phyloP scores from a whole-genome alignment of 805 yeast species.

The Tetrapisispora fleetii region DNA sequence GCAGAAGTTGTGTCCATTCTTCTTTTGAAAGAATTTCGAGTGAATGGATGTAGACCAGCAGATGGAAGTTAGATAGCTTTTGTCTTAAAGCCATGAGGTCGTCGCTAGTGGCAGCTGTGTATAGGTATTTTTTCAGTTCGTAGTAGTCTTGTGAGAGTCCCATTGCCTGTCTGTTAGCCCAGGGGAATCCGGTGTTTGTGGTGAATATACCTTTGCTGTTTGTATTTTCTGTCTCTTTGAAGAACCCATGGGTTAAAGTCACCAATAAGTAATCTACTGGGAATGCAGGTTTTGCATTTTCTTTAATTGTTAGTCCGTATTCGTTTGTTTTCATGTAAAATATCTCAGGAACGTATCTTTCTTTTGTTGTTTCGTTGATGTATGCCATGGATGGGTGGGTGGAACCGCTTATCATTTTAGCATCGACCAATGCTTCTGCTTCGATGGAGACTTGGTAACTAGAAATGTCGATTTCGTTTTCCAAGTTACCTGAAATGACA shows the following conservation, averaged over 20 bases:
- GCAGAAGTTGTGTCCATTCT: conserved; percentile 43
- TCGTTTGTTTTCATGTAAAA: conserved; percentile 79
- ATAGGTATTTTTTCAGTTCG: conserved; percentile 43
- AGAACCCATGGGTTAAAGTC: conserved; percentile 88
- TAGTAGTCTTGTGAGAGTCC: conserved; percentile 64
- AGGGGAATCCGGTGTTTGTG: conserved; percentile 43
- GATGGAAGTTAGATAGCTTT: conserved; percentile 63
- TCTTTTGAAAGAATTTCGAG: conserved; percentile 46
- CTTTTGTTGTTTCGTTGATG: conserved; percentile 61
- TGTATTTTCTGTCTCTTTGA: conserved; percentile 34
- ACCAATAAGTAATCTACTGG: conserved; percentile 88
- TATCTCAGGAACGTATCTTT: conserved; percentile 89
- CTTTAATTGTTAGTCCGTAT: conserved; percentile 78
- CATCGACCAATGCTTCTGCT: conserved; percentile 80
- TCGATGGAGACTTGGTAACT: conserved; percentile 82
- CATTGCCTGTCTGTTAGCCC: conserved; percentile 69
- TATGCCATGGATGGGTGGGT: conserved; percentile 84
- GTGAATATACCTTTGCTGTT: conserved; percentile 39
- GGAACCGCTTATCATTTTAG: conserved; percentile 77
- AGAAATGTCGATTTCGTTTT: conserved; percentile 83
- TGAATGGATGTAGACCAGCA: conserved; percentile 47
- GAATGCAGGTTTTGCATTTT: conserved; percentile 81
- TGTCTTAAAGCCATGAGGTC: conserved; percentile 29
- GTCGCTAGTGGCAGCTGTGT: conserved; percentile 17
- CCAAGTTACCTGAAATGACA: conserved; percentile 78